A percentile compares a stretch with the other conserved stretches of the same genome.
phyloP scores from a whole-genome alignment of 2,329 filamentous ascomycete genomes.

The Mycosphaerella sp. region DNA sequence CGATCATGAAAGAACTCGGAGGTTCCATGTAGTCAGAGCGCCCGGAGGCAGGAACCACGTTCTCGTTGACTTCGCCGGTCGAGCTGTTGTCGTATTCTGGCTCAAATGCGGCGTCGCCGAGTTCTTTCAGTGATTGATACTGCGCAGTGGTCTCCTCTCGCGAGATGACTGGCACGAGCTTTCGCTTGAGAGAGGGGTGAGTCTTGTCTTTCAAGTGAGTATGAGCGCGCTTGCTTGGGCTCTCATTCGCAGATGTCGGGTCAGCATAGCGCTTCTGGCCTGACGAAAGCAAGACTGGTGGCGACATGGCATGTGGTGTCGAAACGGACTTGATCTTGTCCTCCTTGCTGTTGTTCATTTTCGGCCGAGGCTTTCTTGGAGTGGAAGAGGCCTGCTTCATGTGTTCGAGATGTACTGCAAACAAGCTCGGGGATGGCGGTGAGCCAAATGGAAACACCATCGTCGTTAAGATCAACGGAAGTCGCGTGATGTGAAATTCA shows the following conservation, averaged over 20 bases:
- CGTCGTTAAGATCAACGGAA: background rate
- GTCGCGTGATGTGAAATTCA: background rate
- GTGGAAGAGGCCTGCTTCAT: background rate
- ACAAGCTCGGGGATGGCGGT: background rate
- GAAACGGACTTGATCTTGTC: background rate
- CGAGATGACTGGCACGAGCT: slow-evolving; percentile 15
- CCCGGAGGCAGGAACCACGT: slow-evolving; percentile 4
- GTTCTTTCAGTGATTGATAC: background rate
- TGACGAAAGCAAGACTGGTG: background rate
- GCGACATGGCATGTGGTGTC: background rate
- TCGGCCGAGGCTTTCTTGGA: background rate
- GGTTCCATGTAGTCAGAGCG: background rate
- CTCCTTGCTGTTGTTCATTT: background rate
- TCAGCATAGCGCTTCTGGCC: slow-evolving; percentile 8
- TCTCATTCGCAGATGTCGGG: background rate
- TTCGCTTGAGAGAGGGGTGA: background rate
- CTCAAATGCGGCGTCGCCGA: background rate
- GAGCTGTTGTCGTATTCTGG: slow-evolving; percentile 15
- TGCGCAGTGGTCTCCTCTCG: slow-evolving; percentile 8
- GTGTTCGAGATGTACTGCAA: slow-evolving; percentile 2
- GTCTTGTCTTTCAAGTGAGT: background rate
- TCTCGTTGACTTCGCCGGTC: slow-evolving; percentile 21
- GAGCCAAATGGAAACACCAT: background rate
- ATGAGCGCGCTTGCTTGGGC: slow-evolving; percentile 4
- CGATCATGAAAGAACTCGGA: background rate